Evolutionary conservation across 495 filamentous ascomycete genomes (phyloP).

Genomic region (Mytilinidion resinicola): DNA sequence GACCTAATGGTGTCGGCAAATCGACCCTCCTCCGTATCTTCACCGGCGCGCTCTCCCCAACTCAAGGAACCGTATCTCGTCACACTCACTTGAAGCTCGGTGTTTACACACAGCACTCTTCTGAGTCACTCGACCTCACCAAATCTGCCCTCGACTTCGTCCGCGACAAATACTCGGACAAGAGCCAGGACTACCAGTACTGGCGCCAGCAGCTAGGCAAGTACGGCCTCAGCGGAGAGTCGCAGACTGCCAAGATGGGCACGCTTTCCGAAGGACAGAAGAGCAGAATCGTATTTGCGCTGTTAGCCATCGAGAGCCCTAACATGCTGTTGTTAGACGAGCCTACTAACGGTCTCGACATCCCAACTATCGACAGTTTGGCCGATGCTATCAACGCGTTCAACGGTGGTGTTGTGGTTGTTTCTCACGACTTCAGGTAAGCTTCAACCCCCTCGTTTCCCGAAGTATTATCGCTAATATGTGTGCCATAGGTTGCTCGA

Average conservation of each 20-base stretch:
- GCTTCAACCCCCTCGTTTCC: conserved; percentile 16
- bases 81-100: conserved; percentile 98
- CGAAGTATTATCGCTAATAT: conserved; percentile 20
- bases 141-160: conserved; percentile 98
- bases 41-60: conserved; percentile 91
- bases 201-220: conserved; percentile 95
- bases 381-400: conserved; percentile 97
- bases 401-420: conserved; percentile 93
- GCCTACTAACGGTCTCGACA: conserved; percentile 98
- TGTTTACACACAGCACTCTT: conserved; percentile 95
- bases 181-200: conserved; percentile 97
- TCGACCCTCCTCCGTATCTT: conserved; percentile 97
- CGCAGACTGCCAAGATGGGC: conserved; percentile 95
- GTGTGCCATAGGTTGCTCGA: conserved; percentile 66
- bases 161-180: conserved; percentile 82
- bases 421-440: conserved; percentile 97
- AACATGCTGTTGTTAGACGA: conserved; percentile 99
- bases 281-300: conserved; percentile 93
- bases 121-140: conserved; percentile 95
- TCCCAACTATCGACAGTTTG: conserved; percentile 95
- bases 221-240: conserved; percentile 85
- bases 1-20: conserved; percentile 99
- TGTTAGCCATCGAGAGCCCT: conserved; percentile 89
- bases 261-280: conserved; percentile 97
- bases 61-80: conserved; percentile 68